Base-by-base conservation (phyloP, 441 rosid species). In the Bocquillonia castaneifolia region DNA sequence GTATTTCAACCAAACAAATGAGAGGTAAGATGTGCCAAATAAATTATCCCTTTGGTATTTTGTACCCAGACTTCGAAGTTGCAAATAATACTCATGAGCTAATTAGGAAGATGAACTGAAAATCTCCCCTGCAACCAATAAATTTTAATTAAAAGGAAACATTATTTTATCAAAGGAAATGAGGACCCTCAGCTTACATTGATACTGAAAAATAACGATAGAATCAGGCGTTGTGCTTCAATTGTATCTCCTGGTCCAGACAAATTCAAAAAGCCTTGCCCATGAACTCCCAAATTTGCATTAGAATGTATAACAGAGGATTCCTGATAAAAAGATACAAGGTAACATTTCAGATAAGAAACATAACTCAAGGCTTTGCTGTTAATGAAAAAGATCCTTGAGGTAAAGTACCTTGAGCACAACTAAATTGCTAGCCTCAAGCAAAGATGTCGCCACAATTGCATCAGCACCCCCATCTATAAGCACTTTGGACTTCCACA, bases 261-360 rank as follows among this genome's bases (percentile, higher is more conserved):
- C 66, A 92, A 85, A 79, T 87, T 87, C 64, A 92, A 64, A 66
- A 70, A 86, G 61, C 96, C 96, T 74, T 92, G 98, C 22, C 98
- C 96, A 70, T 87, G 92, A 74, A 92, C 92, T 80, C 96, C 98
- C 67, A 92, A 82, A 80, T 92, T 87, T 68, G 95, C 96, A 83
- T 88, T 90, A 65, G 98, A 90, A 78, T 76, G 95, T 83, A 92
- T 92, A 28, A 88, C 78, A 63, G 98, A 92, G 45, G 96, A 90
- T 74, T 85, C 92, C 98, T 92, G 77, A 53, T 50, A 54, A 63
- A 37, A 70, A 66, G 44, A 61, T 15, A 66, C 1, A 22, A 28
- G 22, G 14, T 13, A 22, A 22, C 1, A 59, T 29, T 17, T 53
- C 45, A 67, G 10, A 63, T 25, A 56, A 13, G 28, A 25, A 58